phyloP scores from a whole-genome alignment of 192 early-diverging fungal species.

The Gamsiella multidivaricata region DNA sequence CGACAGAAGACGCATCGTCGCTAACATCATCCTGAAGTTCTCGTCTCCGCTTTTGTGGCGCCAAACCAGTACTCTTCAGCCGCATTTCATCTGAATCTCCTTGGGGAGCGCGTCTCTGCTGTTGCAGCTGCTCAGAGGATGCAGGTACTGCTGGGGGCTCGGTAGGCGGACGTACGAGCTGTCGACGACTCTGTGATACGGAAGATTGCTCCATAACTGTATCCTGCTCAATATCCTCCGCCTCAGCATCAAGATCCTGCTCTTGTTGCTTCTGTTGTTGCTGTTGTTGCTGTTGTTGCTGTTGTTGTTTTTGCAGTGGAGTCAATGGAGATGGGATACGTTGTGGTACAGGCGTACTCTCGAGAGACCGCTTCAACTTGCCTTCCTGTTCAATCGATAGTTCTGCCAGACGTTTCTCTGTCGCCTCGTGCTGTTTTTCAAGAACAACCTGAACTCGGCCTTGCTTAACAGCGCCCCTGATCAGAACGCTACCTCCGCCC shows the following conservation, averaged over 20 bases:
- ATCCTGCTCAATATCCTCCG: conserved; percentile 36
- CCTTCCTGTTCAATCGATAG: not conserved
- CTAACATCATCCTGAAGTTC: conserved; percentile 33
- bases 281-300: not conserved
- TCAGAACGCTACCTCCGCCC: conserved; percentile 24
- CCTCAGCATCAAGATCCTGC: not conserved
- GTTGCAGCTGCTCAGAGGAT: not conserved
- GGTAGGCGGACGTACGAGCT: too few relatives aligned
- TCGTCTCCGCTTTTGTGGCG: conserved; percentile 42
- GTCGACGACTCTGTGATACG: conserved; percentile 9
- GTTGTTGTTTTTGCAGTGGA: not conserved
- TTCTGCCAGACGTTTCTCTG: not conserved
- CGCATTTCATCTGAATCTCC: not conserved
- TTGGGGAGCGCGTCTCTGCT: not conserved
- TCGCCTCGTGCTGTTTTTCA: not conserved
- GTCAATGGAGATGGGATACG: too few relatives aligned
- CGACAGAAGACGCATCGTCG: conserved; percentile 25
- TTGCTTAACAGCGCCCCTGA: not conserved
- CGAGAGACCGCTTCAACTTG: not conserved
- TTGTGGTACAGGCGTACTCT: not conserved
- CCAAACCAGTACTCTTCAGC: conserved; percentile 25
- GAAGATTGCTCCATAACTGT: conserved; percentile 48
- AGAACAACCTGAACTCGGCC: not conserved
- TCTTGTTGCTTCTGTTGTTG: not conserved
- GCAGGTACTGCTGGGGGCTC: not conserved